These are phyloP conservation scores for Blumeria hordei DNA, from an alignment of 2,329 filamentous ascomycete species.

Conservation along the genomic window DNA sequence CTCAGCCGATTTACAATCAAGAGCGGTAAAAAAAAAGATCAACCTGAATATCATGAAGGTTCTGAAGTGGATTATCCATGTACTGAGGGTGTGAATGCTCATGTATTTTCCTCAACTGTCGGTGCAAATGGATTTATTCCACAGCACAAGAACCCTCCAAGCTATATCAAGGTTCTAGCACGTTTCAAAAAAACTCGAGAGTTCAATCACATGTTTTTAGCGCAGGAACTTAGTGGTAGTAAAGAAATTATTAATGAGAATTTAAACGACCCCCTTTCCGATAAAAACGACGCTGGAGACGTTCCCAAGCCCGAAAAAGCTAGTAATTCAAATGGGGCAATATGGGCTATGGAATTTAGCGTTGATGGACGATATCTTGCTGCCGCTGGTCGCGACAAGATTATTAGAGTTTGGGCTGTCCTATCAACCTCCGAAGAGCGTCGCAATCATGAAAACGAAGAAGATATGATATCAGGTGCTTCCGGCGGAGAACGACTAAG, in stretches of 20 bases:
- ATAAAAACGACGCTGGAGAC: slow-evolving; percentile 9
- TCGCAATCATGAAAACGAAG: slow-evolving; percentile 44
- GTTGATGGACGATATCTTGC: slow-evolving; percentile 77
- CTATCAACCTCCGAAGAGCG: slow-evolving; percentile 65
- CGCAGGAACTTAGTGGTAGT: slow-evolving; percentile 61
- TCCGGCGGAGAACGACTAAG: slow-evolving; percentile 42
- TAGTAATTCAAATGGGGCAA: slow-evolving; percentile 28
- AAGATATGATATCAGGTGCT: slow-evolving; percentile 22
- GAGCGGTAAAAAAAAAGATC: slow-evolving; percentile 47
- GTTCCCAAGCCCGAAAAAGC: slow-evolving; percentile 10
- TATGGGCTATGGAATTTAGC: slow-evolving; percentile 88
- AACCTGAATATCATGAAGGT: slow-evolving; percentile 29
- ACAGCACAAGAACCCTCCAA: slow-evolving; percentile 64
- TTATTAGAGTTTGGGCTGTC: slow-evolving; percentile 74
- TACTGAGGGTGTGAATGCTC: slow-evolving; percentile 59
- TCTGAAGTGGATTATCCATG: slow-evolving; percentile 45
- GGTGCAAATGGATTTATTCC: slow-evolving; percentile 54
- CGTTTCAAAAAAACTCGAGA: slow-evolving; percentile 61
- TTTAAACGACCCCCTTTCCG: background rate
- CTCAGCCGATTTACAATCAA: slow-evolving; percentile 62
- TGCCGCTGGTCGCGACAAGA: slow-evolving; percentile 69
- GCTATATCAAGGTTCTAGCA: slow-evolving; percentile 67
- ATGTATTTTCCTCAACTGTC: slow-evolving; percentile 56
- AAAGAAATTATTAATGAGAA: background rate
- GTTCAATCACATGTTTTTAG: slow-evolving; percentile 73